Evolutionary conservation across 2,329 filamentous ascomycete species (phyloP).

Genomic region (Sarocladiaceae sp.): DNA sequence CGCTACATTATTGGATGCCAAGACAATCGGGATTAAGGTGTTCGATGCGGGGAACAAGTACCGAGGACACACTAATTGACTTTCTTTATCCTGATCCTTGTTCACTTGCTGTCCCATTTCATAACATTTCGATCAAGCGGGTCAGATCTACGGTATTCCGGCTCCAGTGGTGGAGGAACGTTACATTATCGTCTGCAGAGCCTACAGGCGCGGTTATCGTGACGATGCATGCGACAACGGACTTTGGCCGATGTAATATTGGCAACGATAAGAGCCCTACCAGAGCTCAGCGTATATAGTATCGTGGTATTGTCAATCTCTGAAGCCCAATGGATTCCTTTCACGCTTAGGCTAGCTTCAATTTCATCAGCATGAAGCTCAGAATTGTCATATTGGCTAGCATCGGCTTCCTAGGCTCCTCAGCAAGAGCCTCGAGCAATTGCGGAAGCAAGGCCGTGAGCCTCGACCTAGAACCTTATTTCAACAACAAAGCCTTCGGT

Average conservation of each 20-base stretch:
- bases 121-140: no score
- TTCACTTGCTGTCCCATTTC: no score
- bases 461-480: conserved; percentile 14
- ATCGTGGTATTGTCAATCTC: not conserved
- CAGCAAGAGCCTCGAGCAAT: not conserved
- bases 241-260: not conserved
- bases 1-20: no score
- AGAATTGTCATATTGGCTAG: not conserved
- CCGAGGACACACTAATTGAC: no score
- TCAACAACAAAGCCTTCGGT: conserved; percentile 45
- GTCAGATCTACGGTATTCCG: no score
- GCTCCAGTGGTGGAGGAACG: no score
- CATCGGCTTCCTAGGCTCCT: not conserved
- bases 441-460: conserved; percentile 1
- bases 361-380: not conserved
- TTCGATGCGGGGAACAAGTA: no score
- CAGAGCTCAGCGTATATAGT: not conserved
- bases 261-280: not conserved
- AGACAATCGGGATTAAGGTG: no score
- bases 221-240: not conserved
- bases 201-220: not conserved
- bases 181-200: not conserved
- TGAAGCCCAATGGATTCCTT: no score
- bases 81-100: no score
- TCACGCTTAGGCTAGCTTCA: no score